Evolutionary conservation across 1,284 basidiomycete genomes (phyloP).

Genomic region (Puccinia triticina): DNA sequence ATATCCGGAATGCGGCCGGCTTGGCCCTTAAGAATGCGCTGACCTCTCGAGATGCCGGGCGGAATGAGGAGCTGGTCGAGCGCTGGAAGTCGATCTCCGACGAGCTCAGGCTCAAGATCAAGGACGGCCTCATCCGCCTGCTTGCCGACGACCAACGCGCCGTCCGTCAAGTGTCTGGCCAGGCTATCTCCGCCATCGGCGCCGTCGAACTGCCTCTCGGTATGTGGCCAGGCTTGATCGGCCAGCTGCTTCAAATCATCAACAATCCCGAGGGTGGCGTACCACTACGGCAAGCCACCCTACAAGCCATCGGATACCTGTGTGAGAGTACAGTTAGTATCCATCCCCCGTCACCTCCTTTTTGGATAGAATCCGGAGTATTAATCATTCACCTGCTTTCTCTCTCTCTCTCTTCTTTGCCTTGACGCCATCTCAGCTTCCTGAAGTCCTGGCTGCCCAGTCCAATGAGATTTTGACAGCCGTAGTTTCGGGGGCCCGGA

Average conservation of each 20-base stretch:
- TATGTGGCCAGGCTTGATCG: slow-evolving; percentile 89
- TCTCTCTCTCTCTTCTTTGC: slow-evolving; percentile 20
- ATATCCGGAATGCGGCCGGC: slow-evolving; percentile 90
- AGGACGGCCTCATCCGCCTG: slow-evolving; percentile 80
- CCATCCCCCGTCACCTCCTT: slow-evolving; percentile 36
- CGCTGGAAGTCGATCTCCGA: slow-evolving; percentile 79
- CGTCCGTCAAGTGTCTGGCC: slow-evolving; percentile 84
- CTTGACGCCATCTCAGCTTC: slow-evolving; percentile 75
- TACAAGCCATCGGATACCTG: slow-evolving; percentile 94
- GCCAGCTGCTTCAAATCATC: slow-evolving; percentile 82
- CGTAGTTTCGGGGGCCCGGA: slow-evolving; percentile 95
- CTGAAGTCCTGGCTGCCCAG: slow-evolving; percentile 81
- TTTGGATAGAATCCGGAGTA: slow-evolving; percentile 53
- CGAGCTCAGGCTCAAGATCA: slow-evolving; percentile 77
- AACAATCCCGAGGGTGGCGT: slow-evolving; percentile 67
- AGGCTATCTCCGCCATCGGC: slow-evolving; percentile 91
- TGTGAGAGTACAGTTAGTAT: slow-evolving; percentile 88
- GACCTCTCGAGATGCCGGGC: slow-evolving; percentile 75
- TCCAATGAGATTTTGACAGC: slow-evolving; percentile 98
- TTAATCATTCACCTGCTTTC: slow-evolving; percentile 18
- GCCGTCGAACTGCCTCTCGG: slow-evolving; percentile 84
- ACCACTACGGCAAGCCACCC: slow-evolving; percentile 80
- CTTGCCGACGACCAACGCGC: slow-evolving; percentile 74
- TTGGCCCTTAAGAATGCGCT: slow-evolving; percentile 96
- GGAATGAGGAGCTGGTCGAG: slow-evolving; percentile 74